Evolutionary conservation across 352 stramenopile genomes (phyloP).

Genomic region (Globisporangium spinosum): DNA sequence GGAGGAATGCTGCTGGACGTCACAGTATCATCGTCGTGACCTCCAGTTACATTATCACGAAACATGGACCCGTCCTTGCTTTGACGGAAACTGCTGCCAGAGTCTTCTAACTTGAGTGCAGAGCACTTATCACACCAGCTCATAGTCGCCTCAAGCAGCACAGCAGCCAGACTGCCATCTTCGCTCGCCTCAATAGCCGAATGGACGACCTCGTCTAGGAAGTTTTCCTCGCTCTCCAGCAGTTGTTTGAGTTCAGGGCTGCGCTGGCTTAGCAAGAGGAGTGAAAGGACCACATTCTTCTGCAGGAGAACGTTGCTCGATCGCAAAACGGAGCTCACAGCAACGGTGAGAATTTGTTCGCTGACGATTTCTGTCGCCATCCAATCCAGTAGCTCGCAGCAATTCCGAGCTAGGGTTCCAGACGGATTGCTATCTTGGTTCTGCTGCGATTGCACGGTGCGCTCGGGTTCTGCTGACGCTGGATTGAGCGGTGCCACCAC

Average conservation of each 20-base stretch:
- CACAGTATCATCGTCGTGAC: not conserved
- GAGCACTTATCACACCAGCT: conserved; percentile 14
- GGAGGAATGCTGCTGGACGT: not conserved
- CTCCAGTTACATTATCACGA: not conserved
- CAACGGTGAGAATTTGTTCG: conserved; percentile 3
- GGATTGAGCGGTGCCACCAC: not conserved
- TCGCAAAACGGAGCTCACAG: conserved; percentile 6
- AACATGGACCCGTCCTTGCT: not conserved
- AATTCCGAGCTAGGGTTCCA: not conserved
- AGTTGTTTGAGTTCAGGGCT: not conserved
- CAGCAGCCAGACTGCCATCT: conserved; percentile 6
- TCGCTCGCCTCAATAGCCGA: conserved; percentile 7
- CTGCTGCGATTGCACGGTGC: not conserved
- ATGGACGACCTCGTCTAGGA: conserved; percentile 10
- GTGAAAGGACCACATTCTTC: conserved; percentile 14
- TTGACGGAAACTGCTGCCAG: conserved; percentile 6
- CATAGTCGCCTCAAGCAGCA: conserved; percentile 12
- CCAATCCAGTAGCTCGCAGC: conserved; percentile 5
- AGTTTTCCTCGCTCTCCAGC: conserved; percentile 1
- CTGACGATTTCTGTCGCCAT: not conserved
- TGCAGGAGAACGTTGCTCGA: conserved; percentile 19
- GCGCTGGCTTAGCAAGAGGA: conserved; percentile 5
- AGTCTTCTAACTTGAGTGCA: conserved; percentile 10
- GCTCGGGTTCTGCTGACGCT: not conserved
- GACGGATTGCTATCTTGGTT: not conserved